A percentile compares a stretch with the other conserved stretches of the same genome.
Evolutionary conservation across 2,329 filamentous ascomycete species (phyloP).

Genomic region (Colletotrichum karsti): DNA sequence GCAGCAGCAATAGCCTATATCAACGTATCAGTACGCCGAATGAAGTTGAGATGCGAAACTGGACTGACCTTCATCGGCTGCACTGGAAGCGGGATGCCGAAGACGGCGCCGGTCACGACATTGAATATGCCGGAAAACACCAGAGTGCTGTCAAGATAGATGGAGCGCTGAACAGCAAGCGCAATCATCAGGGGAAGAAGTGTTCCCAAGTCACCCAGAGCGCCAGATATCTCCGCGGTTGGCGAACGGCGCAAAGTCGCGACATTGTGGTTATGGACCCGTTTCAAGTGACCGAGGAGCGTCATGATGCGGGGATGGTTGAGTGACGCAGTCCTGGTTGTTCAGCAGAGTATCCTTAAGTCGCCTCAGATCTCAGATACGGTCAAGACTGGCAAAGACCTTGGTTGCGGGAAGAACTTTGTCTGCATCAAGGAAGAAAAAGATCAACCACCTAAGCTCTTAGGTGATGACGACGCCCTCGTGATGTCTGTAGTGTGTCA

Average conservation of each 20-base stretch:
- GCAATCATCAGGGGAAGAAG: slow-evolving; percentile 90
- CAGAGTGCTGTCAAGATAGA: slow-evolving; percentile 84
- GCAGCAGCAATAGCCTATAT: slow-evolving; percentile 84
- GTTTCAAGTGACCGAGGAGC: slow-evolving; percentile 25
- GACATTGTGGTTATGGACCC: slow-evolving; percentile 57
- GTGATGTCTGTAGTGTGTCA: slow-evolving; percentile 4
- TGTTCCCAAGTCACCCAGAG: slow-evolving; percentile 87
- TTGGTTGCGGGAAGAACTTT: not conserved
- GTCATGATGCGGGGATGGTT: slow-evolving; percentile 20
- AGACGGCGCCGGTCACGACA: slow-evolving; percentile 80
- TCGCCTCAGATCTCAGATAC: not conserved
- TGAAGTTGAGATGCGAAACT: not conserved
- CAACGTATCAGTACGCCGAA: not conserved
- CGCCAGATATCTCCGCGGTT: slow-evolving; percentile 83
- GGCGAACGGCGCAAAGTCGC: slow-evolving; percentile 55
- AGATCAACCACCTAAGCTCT: not conserved
- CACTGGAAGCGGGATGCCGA: slow-evolving; percentile 90
- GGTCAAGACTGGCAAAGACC: not conserved
- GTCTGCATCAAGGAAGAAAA: not conserved
- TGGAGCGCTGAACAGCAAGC: slow-evolving; percentile 78
- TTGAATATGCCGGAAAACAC: slow-evolving; percentile 92
- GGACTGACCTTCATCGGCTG: slow-evolving; percentile 78
- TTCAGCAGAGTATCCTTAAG: too few relatives aligned
- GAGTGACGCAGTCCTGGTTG: too few relatives aligned
- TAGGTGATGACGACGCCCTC: slow-evolving; percentile 10